Base-by-base conservation (phyloP, 495 filamentous ascomycete genomes). In the Sporormia fimetaria region DNA sequence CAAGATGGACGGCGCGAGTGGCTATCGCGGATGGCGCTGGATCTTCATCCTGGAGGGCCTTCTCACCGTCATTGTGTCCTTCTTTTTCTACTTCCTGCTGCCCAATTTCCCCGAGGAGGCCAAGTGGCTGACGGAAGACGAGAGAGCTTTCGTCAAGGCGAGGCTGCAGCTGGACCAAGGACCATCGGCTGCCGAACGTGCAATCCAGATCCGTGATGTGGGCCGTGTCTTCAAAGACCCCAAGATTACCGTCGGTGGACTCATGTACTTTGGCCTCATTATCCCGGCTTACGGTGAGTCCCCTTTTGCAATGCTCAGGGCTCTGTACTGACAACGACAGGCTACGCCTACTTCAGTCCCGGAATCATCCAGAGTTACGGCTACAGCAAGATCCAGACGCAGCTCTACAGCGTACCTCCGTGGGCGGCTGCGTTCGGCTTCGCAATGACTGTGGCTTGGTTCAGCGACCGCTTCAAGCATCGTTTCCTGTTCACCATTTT, bases 201-300 rank as follows among this genome's bases (percentile, higher is more conserved):
- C 66, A 33, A 74, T 84, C 45, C 79, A 69, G 2, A 49, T 66
- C 43, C 62, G 62, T 12, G 85, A 92, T 44, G 69, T 92, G 12
- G 30, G 74, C 12, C 63, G 56, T 16, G 80, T 88, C 18, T 78
- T 95, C 67, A 85, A 58, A 76, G 63, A 66, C 37, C 70, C 70
- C 56, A 81, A 81, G 58, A 65, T 82, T 41, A 66, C 81, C 39
- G 59, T 92, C 23, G 87, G 81, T 40, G 86, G 78, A 2, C 71
- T 94, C 54, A 88, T 92, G 84, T 93, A 93, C 61, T 83, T 87
- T 28, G 82, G 81, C 4, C 64, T 94, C 21, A 80, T 94, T 45
- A 86, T 94, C 1, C 82, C 90, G 0, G 86, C 83, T 22, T 94
- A 94, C 52, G 70, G 61, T n/a, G n/a, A n/a, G n/a, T n/a, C n/a